Percentiles rank a stretch among this genome's conserved stretches.
phyloP scores from a whole-genome alignment of 176 grass and related monocot species.

The Bolboschoenus planiculmis region DNA sequence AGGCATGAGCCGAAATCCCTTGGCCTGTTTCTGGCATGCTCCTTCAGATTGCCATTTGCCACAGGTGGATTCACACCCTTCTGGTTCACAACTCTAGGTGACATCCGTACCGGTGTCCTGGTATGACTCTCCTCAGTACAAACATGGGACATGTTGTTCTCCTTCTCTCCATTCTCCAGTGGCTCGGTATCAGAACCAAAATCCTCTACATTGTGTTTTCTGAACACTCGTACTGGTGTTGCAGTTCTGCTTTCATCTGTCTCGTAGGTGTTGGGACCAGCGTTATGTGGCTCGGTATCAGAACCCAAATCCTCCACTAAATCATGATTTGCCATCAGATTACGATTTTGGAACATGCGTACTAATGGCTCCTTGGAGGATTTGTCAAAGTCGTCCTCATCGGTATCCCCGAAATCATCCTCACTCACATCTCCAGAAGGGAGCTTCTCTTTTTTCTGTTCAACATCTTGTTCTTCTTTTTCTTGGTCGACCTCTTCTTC shows the following conservation, averaged over 20 bases:
- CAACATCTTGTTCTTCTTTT: constrained; percentile 27
- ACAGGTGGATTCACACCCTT: constrained; percentile 16
- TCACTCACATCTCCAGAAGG: constrained; percentile 36
- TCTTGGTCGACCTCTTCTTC: constrained; percentile 10
- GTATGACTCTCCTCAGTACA: constrained; percentile 4
- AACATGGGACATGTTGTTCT: constrained; percentile 9
- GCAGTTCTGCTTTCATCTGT: constrained; percentile 42
- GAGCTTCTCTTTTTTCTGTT: constrained; percentile 45
- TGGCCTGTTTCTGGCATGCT: constrained; percentile 29
- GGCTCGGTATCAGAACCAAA: constrained; percentile 12
- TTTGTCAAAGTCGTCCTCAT: constrained; percentile 82
- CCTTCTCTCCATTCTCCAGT: constrained; percentile 8
- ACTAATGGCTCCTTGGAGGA: constrained; percentile 73
- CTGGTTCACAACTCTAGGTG: not conserved
- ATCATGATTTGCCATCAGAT: constrained; percentile 30
- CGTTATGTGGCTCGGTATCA: not conserved
- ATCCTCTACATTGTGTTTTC: not conserved
- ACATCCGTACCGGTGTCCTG: not conserved
- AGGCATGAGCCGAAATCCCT: constrained; percentile 64
- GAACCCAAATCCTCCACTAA: constrained; percentile 23
- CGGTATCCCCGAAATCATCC: constrained; percentile 60
- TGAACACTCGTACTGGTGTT: constrained; percentile 22
- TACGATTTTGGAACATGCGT: constrained; percentile 59
- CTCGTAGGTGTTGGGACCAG: constrained; percentile 54
- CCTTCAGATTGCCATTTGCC: constrained; percentile 53